A percentile compares a stretch with the other conserved stretches of the same genome.
These are phyloP conservation scores for Nasturtium officinale DNA, from an alignment of 345 rosid genomes.

Conservation along the genomic window DNA sequence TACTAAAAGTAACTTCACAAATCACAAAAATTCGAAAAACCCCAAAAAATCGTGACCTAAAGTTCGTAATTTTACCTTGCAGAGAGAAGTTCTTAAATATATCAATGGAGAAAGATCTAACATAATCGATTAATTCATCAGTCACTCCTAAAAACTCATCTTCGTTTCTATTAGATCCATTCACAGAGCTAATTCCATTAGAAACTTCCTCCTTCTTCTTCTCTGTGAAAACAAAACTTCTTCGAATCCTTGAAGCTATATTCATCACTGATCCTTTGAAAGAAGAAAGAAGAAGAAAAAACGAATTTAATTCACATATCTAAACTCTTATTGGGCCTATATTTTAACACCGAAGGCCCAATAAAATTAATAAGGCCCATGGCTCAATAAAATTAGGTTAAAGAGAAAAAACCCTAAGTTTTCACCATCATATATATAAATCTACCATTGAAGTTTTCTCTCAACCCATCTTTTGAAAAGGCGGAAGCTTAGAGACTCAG, in stretches of 20 bases:
- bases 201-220: conserved; percentile 21
- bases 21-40: neutral
- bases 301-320: neutral
- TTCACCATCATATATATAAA: conserved; percentile 20
- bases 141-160: conserved; percentile 67
- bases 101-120: conserved; percentile 68
- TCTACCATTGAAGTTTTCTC: neutral
- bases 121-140: conserved; percentile 56
- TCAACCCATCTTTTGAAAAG: neutral
- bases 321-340: conserved; percentile 14
- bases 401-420: conserved; percentile 31
- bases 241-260: conserved; percentile 64
- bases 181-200: conserved; percentile 17
- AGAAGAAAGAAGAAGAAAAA: neutral
- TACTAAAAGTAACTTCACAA: neutral
- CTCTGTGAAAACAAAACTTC: conserved; percentile 44
- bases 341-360: neutral
- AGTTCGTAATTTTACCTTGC: conserved; percentile 46
- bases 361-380: too few species aligned
- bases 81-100: conserved; percentile 75
- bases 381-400: too few species aligned
- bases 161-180: conserved; percentile 6
- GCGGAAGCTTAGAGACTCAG: conserved; percentile 8
- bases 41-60: neutral
- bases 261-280: conserved; percentile 44